These are phyloP conservation scores for Sclerotinia trifoliorum DNA, from an alignment of 2,329 filamentous ascomycete species.

Conservation along the genomic window DNA sequence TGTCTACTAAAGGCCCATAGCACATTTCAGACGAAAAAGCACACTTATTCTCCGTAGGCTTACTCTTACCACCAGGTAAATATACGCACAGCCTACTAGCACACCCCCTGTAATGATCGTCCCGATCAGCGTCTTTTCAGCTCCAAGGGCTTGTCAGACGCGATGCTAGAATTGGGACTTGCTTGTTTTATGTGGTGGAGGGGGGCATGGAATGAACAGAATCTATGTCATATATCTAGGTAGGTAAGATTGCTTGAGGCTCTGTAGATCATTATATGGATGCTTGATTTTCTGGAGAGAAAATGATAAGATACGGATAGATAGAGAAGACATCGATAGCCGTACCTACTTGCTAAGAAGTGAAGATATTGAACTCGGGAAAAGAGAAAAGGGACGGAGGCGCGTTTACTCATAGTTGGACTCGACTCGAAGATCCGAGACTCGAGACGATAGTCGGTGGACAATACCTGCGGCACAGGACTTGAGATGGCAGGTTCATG, in stretches of 20 bases:
- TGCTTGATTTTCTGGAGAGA: neutral
- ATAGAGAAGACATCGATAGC: neutral
- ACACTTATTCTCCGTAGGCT: too few species aligned
- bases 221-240: neutral
- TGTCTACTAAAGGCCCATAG: too few species aligned
- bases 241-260: slow-evolving; percentile 2
- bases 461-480: neutral
- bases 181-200: neutral
- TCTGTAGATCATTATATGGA: neutral
- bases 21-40: too few species aligned
- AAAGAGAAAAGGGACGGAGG: neutral
- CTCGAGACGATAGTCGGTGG: neutral
- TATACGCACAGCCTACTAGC: neutral
- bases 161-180: neutral
- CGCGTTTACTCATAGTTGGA: neutral
- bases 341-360: neutral
- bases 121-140: neutral
- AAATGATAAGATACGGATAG: neutral
- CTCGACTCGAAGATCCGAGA: neutral
- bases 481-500: slow-evolving; percentile 30
- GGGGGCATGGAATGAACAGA: neutral
- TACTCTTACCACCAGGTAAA: neutral
- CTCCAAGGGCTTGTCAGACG: slow-evolving; percentile 6
- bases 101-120: neutral
- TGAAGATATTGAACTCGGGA: neutral